Percentiles rank a stretch among this genome's conserved stretches.
These are phyloP conservation scores for Hamigera avellanea DNA, from an alignment of 495 filamentous ascomycete genomes.

Conservation along the genomic window DNA sequence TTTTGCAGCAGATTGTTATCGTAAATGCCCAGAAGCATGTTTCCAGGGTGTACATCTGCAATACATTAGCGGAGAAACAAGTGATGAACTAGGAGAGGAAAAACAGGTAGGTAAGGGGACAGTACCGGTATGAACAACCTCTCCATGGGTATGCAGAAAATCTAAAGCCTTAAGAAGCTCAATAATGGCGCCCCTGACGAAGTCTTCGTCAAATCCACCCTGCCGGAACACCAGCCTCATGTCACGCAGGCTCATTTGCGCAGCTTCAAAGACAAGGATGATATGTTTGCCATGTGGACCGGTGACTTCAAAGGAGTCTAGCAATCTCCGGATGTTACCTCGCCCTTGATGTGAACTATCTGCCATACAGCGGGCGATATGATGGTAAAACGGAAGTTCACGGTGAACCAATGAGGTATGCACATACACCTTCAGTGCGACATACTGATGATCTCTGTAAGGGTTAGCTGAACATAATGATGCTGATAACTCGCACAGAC, in stretches of 20 bases:
- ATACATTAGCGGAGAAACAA: constrained; percentile 15
- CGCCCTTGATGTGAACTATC: constrained; percentile 14
- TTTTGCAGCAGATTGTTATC: constrained; percentile 9
- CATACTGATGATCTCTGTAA: constrained; percentile 20
- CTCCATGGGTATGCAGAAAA: constrained; percentile 26
- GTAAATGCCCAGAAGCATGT: constrained; percentile 14
- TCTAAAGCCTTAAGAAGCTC: constrained; percentile 23
- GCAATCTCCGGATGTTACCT: constrained; percentile 14
- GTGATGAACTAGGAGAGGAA: background rate
- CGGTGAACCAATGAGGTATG: constrained; percentile 15
- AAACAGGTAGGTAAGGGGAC: background rate
- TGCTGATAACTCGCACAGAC: constrained; percentile 7
- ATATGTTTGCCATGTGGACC: constrained; percentile 31
- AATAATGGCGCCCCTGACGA: constrained; percentile 9
- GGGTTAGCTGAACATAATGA: background rate
- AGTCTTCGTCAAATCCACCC: constrained; percentile 10
- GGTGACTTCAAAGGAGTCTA: constrained; percentile 26
- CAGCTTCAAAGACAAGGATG: constrained; percentile 31
- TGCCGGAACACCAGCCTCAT: constrained; percentile 8
- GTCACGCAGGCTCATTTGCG: constrained; percentile 23
- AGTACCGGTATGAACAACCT: constrained; percentile 35
- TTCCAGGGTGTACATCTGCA: constrained; percentile 18
- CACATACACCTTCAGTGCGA: constrained; percentile 27
- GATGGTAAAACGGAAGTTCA: constrained; percentile 25
- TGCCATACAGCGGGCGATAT: constrained; percentile 11